Percentiles rank a stretch among this genome's conserved stretches.
Conservation (phyloP, 371 early-diverging fungal species). For the Lichtheimia corymbifera region DNA sequence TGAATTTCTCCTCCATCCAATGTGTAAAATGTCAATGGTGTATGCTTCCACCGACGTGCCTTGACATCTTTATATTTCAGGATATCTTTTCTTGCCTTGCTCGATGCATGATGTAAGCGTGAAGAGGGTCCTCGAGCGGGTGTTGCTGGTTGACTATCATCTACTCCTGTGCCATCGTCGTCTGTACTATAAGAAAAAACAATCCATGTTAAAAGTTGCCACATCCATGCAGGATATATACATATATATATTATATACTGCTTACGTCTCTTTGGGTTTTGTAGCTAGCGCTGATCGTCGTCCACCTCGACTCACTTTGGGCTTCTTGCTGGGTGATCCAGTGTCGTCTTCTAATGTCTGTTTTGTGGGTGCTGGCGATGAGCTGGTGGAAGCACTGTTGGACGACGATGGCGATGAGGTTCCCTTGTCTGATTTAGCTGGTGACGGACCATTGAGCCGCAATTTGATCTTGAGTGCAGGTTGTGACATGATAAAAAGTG, state of each 20-base stretch:
- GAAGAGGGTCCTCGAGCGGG: not conserved
- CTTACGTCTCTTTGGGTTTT: slow-evolving; percentile 2
- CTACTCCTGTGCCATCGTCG: not conserved
- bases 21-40: slow-evolving; percentile 35
- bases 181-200: not conserved
- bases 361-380: slow-evolving; percentile 10
- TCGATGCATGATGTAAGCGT: not conserved
- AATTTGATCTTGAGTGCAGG: slow-evolving; percentile 40
- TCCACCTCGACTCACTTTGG: slow-evolving; percentile 2
- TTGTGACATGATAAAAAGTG: slow-evolving; percentile 22
- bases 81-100: slow-evolving; percentile 25
- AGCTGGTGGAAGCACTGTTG: slow-evolving; percentile 7
- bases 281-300: not conserved
- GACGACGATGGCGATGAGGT: slow-evolving; percentile 17
- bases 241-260: too few relatives aligned
- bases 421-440: slow-evolving; percentile 13
- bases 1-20: slow-evolving; percentile 31
- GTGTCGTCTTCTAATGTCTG: slow-evolving; percentile 3
- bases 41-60: slow-evolving; percentile 31
- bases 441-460: slow-evolving; percentile 17
- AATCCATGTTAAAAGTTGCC: not conserved
- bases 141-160: not conserved
- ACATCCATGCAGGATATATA: not conserved
- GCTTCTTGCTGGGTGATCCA: slow-evolving; percentile 11
- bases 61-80: slow-evolving; percentile 38